Percentiles rank a stretch among this genome's conserved stretches.
These are phyloP conservation scores for Plantago lanceolata DNA, from an alignment of 305 asterid species.

Conservation along the genomic window DNA sequence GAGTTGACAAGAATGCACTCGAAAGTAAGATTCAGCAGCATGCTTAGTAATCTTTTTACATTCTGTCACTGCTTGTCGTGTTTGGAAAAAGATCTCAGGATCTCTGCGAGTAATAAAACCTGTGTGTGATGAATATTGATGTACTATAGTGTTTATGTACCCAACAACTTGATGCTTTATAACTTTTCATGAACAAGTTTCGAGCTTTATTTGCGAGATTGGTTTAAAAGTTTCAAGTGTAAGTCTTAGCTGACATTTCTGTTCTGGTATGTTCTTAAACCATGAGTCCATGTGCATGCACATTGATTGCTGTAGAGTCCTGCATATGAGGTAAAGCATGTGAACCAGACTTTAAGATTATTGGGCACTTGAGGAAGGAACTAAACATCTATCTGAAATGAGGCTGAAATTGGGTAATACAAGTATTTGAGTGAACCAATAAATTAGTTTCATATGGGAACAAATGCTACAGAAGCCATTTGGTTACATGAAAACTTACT, in stretches of 20 bases:
- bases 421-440: background rate
- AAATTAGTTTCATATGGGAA: background rate
- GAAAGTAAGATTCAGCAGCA: conserved; percentile 41
- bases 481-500: background rate
- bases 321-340: too few relatives aligned
- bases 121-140: background rate
- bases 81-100: background rate
- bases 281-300: too few relatives aligned
- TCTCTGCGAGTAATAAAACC: background rate
- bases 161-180: too few relatives aligned
- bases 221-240: too few relatives aligned
- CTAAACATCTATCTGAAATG: background rate
- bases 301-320: too few relatives aligned
- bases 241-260: too few relatives aligned
- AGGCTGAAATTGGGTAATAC: background rate
- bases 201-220: too few relatives aligned
- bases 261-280: too few relatives aligned
- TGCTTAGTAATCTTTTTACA: conserved; percentile 23
- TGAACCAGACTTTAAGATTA: background rate
- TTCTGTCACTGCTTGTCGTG: background rate
- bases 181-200: too few relatives aligned
- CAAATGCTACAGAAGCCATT: background rate
- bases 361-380: background rate
- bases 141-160: too few relatives aligned
- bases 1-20: conserved; percentile 37